Evolutionary conservation across 1,139 yeast genomes (phyloP).

Genomic region (Insectozyma bohioensis): DNA sequence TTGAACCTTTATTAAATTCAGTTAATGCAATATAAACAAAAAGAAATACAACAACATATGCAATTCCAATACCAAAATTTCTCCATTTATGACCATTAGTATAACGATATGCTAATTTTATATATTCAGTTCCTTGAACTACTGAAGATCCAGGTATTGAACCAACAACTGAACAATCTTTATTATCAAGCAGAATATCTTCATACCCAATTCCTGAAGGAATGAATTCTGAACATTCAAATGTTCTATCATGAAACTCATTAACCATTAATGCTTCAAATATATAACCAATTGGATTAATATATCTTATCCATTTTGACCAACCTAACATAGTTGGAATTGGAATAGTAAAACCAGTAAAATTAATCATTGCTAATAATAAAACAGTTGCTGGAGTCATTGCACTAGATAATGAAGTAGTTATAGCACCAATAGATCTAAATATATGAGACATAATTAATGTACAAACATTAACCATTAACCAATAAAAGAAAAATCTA

Average conservation of each 20-base stretch:
- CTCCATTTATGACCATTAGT: constrained; percentile 73
- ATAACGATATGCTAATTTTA: constrained; percentile 49
- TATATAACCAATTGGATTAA: constrained; percentile 57
- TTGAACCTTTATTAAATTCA: constrained; percentile 72
- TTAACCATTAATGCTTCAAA: constrained; percentile 57
- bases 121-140: constrained; percentile 62
- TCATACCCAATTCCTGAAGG: constrained; percentile 42
- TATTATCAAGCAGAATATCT: constrained; percentile 25
- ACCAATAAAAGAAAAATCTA: constrained; percentile 54
- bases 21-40: constrained; percentile 55
- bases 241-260: constrained; percentile 50
- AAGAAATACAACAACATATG: constrained; percentile 56
- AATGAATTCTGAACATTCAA: constrained; percentile 47
- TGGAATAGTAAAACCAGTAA: constrained; percentile 61
- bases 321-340: constrained; percentile 59
- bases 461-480: constrained; percentile 42
- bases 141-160: constrained; percentile 53
- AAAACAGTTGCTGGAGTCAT: constrained; percentile 61
- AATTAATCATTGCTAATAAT: constrained; percentile 53
- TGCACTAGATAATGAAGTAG: constrained; percentile 57
- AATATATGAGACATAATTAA: constrained; percentile 58
- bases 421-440: constrained; percentile 57
- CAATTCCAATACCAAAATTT: constrained; percentile 71
- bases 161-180: constrained; percentile 67
- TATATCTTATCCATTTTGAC: constrained; percentile 61